Evolutionary conservation across 257 asterid genomes (phyloP).

Genomic region (Anisodus tanguticus): DNA sequence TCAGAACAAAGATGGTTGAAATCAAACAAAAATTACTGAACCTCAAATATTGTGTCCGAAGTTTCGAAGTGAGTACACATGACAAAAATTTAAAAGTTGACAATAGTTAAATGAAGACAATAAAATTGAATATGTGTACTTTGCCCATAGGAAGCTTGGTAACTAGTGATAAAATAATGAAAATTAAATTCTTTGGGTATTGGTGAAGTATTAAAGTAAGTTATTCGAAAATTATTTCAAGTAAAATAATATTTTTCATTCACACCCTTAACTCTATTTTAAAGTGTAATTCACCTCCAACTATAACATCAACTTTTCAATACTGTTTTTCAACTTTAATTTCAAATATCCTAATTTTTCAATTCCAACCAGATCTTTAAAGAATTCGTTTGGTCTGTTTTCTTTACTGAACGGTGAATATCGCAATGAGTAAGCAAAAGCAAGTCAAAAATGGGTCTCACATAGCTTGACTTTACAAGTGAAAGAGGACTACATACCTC

Average conservation of each 20-base stretch:
- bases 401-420: neutral
- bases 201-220: too few relatives aligned
- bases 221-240: neutral
- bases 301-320: neutral
- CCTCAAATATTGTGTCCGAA: too few relatives aligned
- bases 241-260: neutral
- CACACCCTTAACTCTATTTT: neutral
- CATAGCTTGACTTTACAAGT: neutral
- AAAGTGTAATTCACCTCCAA: neutral
- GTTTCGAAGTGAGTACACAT: too few relatives aligned
- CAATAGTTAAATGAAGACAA: too few relatives aligned
- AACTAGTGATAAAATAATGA: neutral
- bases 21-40: too few relatives aligned
- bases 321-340: too few relatives aligned
- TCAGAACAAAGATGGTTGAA: too few relatives aligned
- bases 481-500: neutral
- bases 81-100: too few relatives aligned
- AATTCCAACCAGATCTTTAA: neutral
- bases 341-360: neutral
- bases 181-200: neutral
- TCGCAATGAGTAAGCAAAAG: neutral
- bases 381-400: too few relatives aligned
- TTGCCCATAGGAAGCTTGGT: too few relatives aligned
- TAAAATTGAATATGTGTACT: too few relatives aligned
- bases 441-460: slow-evolving; percentile 1